Conservation (phyloP, 176 grass and related monocot species). For the Cymbopogon citratus region DNA sequence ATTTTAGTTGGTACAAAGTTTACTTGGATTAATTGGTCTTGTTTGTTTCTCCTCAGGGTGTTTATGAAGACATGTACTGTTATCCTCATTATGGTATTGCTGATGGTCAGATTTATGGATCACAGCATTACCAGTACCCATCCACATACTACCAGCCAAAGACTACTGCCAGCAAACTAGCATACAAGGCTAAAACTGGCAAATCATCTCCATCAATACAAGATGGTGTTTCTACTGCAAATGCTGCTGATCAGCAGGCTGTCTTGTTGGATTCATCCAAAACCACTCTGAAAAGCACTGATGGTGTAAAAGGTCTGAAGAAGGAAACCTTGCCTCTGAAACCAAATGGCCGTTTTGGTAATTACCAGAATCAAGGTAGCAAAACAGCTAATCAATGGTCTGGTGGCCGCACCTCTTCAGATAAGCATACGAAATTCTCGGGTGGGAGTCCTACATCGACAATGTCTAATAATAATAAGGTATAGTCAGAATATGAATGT, state of each 20-base stretch:
- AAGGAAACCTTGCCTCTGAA: constrained; percentile 23
- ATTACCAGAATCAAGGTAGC: constrained; percentile 42
- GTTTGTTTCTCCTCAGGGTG: constrained; percentile 42
- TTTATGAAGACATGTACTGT: constrained; percentile 71
- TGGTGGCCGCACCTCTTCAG: constrained; percentile 18
- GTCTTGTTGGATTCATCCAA: constrained; percentile 26
- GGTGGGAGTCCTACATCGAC: constrained; percentile 31
- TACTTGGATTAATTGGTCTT: background rate
- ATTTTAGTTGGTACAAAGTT: background rate
- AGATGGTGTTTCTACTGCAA: constrained; percentile 29
- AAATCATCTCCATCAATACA: constrained; percentile 11
- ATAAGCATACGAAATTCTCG: constrained; percentile 29
- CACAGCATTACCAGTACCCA: constrained; percentile 51
- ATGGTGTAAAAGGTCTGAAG: constrained; percentile 25
- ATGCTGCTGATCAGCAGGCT: constrained; percentile 33
- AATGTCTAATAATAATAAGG: constrained; percentile 32
- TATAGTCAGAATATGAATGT: constrained; percentile 27
- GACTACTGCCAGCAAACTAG: constrained; percentile 25
- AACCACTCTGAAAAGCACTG: constrained; percentile 20
- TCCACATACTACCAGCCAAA: constrained; percentile 44
- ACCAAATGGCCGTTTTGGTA: constrained; percentile 24
- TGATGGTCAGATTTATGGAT: constrained; percentile 57
- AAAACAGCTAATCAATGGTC: constrained; percentile 31
- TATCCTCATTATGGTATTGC: constrained; percentile 57
- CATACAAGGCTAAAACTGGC: constrained; percentile 31